Percentiles rank a stretch among this genome's conserved stretches.
Conservation (phyloP, 2,329 filamentous ascomycete genomes). For the Macrophomina phaseolina region DNA sequence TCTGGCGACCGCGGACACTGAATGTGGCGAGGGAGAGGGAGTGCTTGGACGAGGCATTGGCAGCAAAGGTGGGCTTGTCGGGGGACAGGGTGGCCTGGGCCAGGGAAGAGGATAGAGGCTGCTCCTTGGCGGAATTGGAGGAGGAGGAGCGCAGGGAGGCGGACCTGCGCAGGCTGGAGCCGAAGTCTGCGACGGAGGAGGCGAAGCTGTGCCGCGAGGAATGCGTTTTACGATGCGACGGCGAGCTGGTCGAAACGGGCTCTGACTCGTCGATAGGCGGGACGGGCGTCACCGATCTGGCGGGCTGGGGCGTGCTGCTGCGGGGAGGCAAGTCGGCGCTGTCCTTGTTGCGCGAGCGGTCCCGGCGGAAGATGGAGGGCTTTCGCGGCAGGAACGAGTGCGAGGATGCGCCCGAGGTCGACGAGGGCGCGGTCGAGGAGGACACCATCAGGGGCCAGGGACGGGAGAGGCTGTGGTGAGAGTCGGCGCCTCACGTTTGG, state of each 20-base stretch:
- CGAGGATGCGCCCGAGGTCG: slow-evolving; percentile 6
- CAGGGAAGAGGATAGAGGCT: slow-evolving; percentile 34
- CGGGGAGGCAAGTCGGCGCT: slow-evolving; percentile 18
- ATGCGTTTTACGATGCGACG: slow-evolving; percentile 35
- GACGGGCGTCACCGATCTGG: slow-evolving; percentile 23
- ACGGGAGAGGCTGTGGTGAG: slow-evolving; percentile 11
- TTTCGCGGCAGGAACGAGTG: slow-evolving; percentile 27
- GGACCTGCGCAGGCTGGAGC: slow-evolving; percentile 46
- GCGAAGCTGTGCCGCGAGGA: slow-evolving; percentile 36
- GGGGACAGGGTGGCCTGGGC: slow-evolving; percentile 43
- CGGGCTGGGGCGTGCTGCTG: slow-evolving; percentile 25
- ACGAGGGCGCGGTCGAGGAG: slow-evolving; percentile 20
- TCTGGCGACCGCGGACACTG: slow-evolving; percentile 39
- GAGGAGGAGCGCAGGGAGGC: slow-evolving; percentile 50
- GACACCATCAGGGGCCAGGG: slow-evolving; percentile 25
- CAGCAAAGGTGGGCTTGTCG: slow-evolving; percentile 38
- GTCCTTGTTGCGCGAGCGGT: slow-evolving; percentile 19
- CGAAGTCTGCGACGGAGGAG: slow-evolving; percentile 46
- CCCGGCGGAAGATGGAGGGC: slow-evolving; percentile 26
- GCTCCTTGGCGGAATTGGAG: slow-evolving; percentile 38
- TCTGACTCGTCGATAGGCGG: slow-evolving; percentile 28
- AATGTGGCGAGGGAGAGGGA: slow-evolving; percentile 47
- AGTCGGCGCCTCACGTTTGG: slow-evolving; percentile 1
- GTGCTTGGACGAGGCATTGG: slow-evolving; percentile 38
- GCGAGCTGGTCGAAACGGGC: slow-evolving; percentile 27